Evolutionary conservation across 1,139 yeast species (phyloP).

Genomic region (Kluyveromyces marxianus): DNA sequence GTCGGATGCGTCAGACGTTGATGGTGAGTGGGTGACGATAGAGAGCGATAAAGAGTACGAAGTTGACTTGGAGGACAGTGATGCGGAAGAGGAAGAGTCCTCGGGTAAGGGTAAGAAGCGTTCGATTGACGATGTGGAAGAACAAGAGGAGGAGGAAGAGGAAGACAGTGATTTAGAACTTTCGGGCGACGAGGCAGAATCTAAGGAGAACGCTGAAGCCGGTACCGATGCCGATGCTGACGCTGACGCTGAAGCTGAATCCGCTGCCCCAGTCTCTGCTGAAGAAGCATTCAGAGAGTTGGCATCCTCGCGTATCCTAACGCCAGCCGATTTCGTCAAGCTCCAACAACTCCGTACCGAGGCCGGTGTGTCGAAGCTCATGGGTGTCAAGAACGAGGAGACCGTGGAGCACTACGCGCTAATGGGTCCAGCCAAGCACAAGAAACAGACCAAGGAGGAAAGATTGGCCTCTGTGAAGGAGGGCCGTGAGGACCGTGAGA

Average conservation of each 20-base stretch:
- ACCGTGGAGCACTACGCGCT: conserved; percentile 71
- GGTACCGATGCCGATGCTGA: background rate
- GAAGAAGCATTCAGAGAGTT: conserved; percentile 52
- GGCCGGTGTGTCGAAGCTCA: conserved; percentile 73
- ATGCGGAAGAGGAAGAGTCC: conserved; percentile 37
- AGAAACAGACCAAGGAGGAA: conserved; percentile 76
- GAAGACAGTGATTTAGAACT: conserved; percentile 36
- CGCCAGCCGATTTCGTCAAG: conserved; percentile 97
- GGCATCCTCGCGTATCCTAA: conserved; percentile 68
- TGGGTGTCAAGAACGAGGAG: conserved; percentile 70
- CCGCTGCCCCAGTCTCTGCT: conserved; percentile 14
- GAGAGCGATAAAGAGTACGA: conserved; percentile 50
- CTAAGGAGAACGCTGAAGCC: background rate
- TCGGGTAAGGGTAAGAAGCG: conserved; percentile 19
- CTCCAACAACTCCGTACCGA: conserved; percentile 76
- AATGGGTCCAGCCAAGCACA: conserved; percentile 79
- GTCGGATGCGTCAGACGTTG: conserved; percentile 37
- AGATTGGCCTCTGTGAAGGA: conserved; percentile 79
- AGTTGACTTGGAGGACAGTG: conserved; percentile 38
- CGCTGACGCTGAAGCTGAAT: conserved; percentile 8
- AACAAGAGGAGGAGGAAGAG: conserved; percentile 26
- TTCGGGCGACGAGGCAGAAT: conserved; percentile 27
- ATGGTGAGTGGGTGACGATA: conserved; percentile 49
- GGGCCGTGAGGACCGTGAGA: conserved; percentile 89
- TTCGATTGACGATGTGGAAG: background rate